These are phyloP conservation scores for Coniochaeta ligniaria DNA, from an alignment of 2,329 filamentous ascomycete genomes.

Conservation along the genomic window DNA sequence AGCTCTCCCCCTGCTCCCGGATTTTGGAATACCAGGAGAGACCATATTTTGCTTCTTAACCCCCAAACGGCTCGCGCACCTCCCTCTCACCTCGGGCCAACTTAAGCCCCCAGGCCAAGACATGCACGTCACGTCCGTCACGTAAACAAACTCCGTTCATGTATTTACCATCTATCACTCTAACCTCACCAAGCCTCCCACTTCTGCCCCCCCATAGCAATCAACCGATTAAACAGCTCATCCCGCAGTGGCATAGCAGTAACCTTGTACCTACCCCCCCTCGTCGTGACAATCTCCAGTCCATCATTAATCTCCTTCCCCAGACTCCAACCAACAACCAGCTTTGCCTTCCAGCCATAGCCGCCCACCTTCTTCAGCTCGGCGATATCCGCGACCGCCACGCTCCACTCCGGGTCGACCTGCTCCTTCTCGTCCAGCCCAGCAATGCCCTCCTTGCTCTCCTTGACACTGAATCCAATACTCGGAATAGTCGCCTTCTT, in stretches of 20 bases:
- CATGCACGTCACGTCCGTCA: not conserved
- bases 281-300: conserved; percentile 55
- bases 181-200: conserved; percentile 64
- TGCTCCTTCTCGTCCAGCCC: conserved; percentile 45
- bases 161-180: not conserved
- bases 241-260: conserved; percentile 68
- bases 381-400: conserved; percentile 62
- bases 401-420: conserved; percentile 58
- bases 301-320: conserved; percentile 70
- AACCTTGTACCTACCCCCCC: conserved; percentile 49
- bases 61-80: not conserved
- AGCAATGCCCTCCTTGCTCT: conserved; percentile 45
- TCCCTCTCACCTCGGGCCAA: not conserved
- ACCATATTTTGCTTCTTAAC: not conserved
- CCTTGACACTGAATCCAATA: conserved; percentile 56
- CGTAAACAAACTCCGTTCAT: not conserved
- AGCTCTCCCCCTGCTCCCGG: not conserved
- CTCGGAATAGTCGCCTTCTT: conserved; percentile 60
- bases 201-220: conserved; percentile 69
- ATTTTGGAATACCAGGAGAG: not conserved
- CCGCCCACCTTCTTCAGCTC: conserved; percentile 77
- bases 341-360: conserved; percentile 76
- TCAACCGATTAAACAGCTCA: conserved; percentile 41
- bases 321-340: conserved; percentile 75
- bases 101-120: no score